Base-by-base conservation (phyloP, 2,329 filamentous ascomycete genomes). In the Emmonsia crescens region DNA sequence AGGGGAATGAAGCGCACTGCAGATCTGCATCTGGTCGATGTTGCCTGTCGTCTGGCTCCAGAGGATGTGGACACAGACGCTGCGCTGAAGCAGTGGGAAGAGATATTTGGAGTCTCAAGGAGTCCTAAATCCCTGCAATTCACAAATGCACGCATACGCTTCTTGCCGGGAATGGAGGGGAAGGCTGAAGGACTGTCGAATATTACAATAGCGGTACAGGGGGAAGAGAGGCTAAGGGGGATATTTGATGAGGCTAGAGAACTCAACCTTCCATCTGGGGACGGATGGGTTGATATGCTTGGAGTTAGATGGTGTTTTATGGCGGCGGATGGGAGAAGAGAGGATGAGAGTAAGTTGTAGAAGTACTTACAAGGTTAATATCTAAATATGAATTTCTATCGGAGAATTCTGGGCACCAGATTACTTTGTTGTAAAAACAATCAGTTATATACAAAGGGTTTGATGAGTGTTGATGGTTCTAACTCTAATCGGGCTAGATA, bases 21-120 rank as follows among this genome's bases (percentile, higher is more conserved):
- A 9, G 70, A 77, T 60, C 68, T 79, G 40, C 66, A 68, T 24
- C 68, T 79, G 2, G 58, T 74, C 29, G 71, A 70, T 27, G 73
- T 70, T 55, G 66, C 73, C 4, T 67, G 75, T 49, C 70, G 75
- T 21, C 67, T 79, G n/a, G 69, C 68, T 9, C 70, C 73, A 9
- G 76, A 72, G 6, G 73, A 78, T 54, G 59, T 61, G 0, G 72
- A 72, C 60, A 72, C 72, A 24, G 69, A 74, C 60, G 73, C 63
- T 5, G 76, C 75, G 5, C 68, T 72, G 16, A 66, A 70, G 46
- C 71, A 76, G 62, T 79, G 78, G 77, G 72, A 76, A 62, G 66
- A 73, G 6, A 66, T 73, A 0, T 79, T 79, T 64, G 72, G 71
- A 2, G 61, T 74, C 33, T 52, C 51, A 24, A 62, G 63, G 27